Evolutionary conservation across 768 basidiomycete genomes (phyloP).

Genomic region (Neoboletus magnificus): DNA sequence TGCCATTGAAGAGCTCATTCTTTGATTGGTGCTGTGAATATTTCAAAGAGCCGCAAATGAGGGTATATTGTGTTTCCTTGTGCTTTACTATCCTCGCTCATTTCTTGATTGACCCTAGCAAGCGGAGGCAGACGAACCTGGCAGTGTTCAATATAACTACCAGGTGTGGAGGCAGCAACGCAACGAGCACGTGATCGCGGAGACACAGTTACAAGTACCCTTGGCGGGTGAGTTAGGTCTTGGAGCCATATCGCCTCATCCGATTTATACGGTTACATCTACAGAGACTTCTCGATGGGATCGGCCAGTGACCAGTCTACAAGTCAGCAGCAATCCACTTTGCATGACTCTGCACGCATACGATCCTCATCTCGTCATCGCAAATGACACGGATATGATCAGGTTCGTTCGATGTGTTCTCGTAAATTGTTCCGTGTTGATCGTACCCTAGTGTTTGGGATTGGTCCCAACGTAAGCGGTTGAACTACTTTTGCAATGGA

Average conservation of each 20-base stretch:
- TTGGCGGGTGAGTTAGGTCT: slow-evolving; percentile 58
- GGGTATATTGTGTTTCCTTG: slow-evolving; percentile 50
- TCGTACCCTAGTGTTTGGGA: slow-evolving; percentile 75
- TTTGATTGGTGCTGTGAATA: slow-evolving; percentile 98
- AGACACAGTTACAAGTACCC: slow-evolving; percentile 68
- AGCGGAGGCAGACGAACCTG: slow-evolving; percentile 94
- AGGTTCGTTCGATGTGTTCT: slow-evolving; percentile 46
- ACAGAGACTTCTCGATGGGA: slow-evolving; percentile 71
- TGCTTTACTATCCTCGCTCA: slow-evolving; percentile 3
- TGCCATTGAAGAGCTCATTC: slow-evolving; percentile 88
- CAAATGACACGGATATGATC: slow-evolving; percentile 84
- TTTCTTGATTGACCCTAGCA: slow-evolving; percentile 49
- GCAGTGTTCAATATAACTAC: slow-evolving; percentile 89
- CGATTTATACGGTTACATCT: not conserved
- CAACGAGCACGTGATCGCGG: slow-evolving; percentile 74
- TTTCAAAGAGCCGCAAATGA: slow-evolving; percentile 98
- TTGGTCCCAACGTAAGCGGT: slow-evolving; percentile 76
- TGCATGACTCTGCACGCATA: slow-evolving; percentile 90
- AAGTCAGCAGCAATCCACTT: slow-evolving; percentile 56
- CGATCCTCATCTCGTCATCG: slow-evolving; percentile 82
- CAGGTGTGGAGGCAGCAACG: slow-evolving; percentile 92
- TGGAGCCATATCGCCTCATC: slow-evolving; percentile 19
- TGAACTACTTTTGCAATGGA: slow-evolving; percentile 87
- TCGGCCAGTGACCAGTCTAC: slow-evolving; percentile 62
- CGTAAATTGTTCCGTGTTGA: not conserved